Percentiles rank a stretch among this genome's conserved stretches.
phyloP scores from a whole-genome alignment of 805 yeast genomes.

The Suhomyces prunicola region DNA sequence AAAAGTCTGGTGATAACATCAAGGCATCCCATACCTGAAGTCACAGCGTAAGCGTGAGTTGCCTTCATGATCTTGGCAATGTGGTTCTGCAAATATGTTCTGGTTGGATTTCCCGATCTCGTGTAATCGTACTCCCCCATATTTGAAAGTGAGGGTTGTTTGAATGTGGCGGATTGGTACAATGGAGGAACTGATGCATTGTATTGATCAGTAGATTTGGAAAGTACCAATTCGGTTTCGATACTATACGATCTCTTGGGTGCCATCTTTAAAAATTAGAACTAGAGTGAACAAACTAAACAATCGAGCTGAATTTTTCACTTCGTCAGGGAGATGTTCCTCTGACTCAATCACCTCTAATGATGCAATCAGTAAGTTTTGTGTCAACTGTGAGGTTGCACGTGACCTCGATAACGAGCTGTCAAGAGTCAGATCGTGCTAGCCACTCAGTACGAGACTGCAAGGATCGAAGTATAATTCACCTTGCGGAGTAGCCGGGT shows the following conservation, averaged over 20 bases:
- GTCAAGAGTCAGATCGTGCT: not conserved
- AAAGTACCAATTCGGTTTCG: constrained; percentile 68
- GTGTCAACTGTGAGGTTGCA: not conserved
- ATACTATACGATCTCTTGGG: constrained; percentile 43
- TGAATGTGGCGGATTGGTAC: constrained; percentile 93
- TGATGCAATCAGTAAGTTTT: constrained; percentile 3
- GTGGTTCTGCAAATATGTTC: constrained; percentile 76
- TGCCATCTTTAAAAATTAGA: constrained; percentile 1
- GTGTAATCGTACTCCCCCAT: constrained; percentile 78
- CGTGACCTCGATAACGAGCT: not conserved
- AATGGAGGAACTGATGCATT: constrained; percentile 83
- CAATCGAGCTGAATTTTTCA: constrained; percentile 1
- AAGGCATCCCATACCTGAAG: constrained; percentile 90
- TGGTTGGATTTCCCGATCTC: constrained; percentile 90
- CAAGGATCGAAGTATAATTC: not conserved
- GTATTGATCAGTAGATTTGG: constrained; percentile 62
- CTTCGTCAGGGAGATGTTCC: not conserved
- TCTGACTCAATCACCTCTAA: constrained; percentile 6
- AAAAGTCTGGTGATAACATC: constrained; percentile 79
- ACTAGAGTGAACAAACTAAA: not conserved
- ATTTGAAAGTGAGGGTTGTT: constrained; percentile 66
- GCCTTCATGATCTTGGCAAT: constrained; percentile 77
- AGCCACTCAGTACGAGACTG: not conserved
- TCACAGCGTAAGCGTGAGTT: constrained; percentile 72
- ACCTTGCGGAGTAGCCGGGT: too few species aligned